phyloP scores from a whole-genome alignment of 2,329 filamentous ascomycete genomes.

The Chaetoscypha palmicola region DNA sequence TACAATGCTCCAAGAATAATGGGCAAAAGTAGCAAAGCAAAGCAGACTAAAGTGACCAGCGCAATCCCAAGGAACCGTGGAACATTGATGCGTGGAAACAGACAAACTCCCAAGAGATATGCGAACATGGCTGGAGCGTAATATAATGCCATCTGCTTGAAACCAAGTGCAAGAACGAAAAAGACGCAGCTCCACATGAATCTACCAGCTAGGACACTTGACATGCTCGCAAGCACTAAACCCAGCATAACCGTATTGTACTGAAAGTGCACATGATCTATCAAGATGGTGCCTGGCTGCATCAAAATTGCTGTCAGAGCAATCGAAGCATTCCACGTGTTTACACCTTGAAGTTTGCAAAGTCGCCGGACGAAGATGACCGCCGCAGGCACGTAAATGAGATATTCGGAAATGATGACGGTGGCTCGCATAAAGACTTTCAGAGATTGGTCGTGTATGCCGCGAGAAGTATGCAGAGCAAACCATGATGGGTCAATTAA shows the following conservation, averaged over 20 bases:
- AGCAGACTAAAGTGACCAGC: conserved; percentile 63
- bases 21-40: conserved; percentile 68
- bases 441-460: conserved; percentile 67
- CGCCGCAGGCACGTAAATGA: conserved; percentile 78
- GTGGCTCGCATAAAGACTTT: conserved; percentile 96
- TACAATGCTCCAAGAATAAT: conserved; percentile 65
- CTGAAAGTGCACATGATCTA: conserved; percentile 95
- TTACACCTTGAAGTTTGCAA: conserved; percentile 67
- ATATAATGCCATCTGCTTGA: conserved; percentile 99
- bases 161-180: conserved; percentile 88
- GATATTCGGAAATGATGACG: conserved; percentile 83
- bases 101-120: conserved; percentile 78
- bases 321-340: conserved; percentile 74
- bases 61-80: conserved; percentile 68
- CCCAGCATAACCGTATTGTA: conserved; percentile 99
- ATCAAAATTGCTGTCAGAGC: conserved; percentile 85
- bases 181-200: conserved; percentile 86
- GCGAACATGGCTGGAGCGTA: conserved; percentile 91
- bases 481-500: conserved; percentile 83
- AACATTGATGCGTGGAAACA: conserved; percentile 65
- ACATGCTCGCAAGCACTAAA: conserved; percentile 77
- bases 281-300: conserved; percentile 83
- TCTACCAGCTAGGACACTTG: conserved; percentile 78
- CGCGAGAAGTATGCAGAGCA: conserved; percentile 72
- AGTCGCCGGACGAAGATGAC: conserved; percentile 81